Evolutionary conservation across 768 basidiomycete species (phyloP).

Genomic region (Cyathus striatus): DNA sequence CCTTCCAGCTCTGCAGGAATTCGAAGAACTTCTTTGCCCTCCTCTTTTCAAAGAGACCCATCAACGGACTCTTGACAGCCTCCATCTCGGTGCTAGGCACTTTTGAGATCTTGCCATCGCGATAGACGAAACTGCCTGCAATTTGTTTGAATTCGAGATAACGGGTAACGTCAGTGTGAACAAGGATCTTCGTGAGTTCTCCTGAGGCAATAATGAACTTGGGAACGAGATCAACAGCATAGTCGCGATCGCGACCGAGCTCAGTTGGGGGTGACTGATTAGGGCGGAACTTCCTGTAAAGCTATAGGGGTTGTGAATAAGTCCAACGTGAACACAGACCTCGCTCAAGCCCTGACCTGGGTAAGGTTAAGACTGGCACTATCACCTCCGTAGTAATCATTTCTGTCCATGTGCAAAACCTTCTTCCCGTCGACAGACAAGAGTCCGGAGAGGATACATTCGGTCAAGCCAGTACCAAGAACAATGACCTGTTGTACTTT

Average conservation of each 20-base stretch:
- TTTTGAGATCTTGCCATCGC: slow-evolving; percentile 95
- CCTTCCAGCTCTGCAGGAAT: slow-evolving; percentile 93
- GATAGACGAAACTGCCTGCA: slow-evolving; percentile 95
- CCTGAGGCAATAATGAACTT: slow-evolving; percentile 99
- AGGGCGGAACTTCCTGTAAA: slow-evolving; percentile 92
- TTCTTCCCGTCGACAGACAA: slow-evolving; percentile 99
- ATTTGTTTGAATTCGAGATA: slow-evolving; percentile 99
- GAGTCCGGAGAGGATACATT: slow-evolving; percentile 96
- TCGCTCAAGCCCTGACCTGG: slow-evolving; percentile 53
- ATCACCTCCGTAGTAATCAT: slow-evolving; percentile 98
- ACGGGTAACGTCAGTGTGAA: slow-evolving; percentile 97
- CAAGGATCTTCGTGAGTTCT: slow-evolving; percentile 95
- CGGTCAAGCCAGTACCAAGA: slow-evolving; percentile 95
- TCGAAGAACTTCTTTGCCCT: slow-evolving; percentile 98
- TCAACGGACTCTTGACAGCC: slow-evolving; percentile 89
- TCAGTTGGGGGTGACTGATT: slow-evolving; percentile 71
- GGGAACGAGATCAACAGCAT: slow-evolving; percentile 95
- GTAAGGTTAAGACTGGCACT: slow-evolving; percentile 96
- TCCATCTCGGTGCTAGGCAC: slow-evolving; percentile 98
- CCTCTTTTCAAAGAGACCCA: slow-evolving; percentile 99
- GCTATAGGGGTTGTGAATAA: slow-evolving; percentile 57
- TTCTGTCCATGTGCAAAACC: slow-evolving; percentile 97
- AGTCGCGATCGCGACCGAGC: slow-evolving; percentile 95
- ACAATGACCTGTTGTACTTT: slow-evolving; percentile 62
- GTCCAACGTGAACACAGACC: too few relatives aligned